Conservation (phyloP, 176 grass and related monocot genomes). For the Paspalum vaginatum region DNA sequence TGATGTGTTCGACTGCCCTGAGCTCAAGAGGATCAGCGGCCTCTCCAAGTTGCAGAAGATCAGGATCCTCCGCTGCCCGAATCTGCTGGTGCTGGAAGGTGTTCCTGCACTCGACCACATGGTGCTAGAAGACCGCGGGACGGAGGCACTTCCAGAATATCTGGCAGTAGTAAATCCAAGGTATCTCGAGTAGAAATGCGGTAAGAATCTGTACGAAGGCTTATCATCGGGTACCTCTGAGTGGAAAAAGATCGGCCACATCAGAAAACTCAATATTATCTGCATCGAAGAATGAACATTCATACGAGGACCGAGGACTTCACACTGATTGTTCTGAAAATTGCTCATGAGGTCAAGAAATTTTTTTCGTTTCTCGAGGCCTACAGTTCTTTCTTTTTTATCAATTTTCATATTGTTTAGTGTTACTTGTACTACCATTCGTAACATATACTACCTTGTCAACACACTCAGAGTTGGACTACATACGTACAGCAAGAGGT, state of each 20-base stretch:
- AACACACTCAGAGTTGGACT: too few species aligned
- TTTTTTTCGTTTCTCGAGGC: too few species aligned
- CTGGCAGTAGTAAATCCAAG: background rate
- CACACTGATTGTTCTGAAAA: background rate
- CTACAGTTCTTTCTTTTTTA: too few species aligned
- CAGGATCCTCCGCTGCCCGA: background rate
- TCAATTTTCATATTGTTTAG: too few species aligned
- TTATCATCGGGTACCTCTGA: background rate
- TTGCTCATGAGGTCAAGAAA: too few species aligned
- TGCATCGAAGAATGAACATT: background rate
- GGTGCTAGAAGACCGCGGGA: rapidly evolving
- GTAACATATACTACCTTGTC: too few species aligned
- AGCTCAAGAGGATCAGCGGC: background rate
- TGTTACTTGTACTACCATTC: too few species aligned
- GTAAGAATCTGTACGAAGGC: background rate
- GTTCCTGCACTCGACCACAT: background rate
- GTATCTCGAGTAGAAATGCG: background rate
- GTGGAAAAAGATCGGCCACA: background rate
- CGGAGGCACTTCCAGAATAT: background rate
- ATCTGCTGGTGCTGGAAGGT: background rate
- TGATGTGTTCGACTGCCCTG: background rate
- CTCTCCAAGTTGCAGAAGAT: background rate
- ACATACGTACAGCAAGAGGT: too few species aligned
- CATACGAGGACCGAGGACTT: background rate
- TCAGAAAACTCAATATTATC: background rate